A percentile compares a stretch with the other conserved stretches of the same genome.
phyloP scores from a whole-genome alignment of 1,284 basidiomycete genomes.

The Apiotrichum siamense region DNA sequence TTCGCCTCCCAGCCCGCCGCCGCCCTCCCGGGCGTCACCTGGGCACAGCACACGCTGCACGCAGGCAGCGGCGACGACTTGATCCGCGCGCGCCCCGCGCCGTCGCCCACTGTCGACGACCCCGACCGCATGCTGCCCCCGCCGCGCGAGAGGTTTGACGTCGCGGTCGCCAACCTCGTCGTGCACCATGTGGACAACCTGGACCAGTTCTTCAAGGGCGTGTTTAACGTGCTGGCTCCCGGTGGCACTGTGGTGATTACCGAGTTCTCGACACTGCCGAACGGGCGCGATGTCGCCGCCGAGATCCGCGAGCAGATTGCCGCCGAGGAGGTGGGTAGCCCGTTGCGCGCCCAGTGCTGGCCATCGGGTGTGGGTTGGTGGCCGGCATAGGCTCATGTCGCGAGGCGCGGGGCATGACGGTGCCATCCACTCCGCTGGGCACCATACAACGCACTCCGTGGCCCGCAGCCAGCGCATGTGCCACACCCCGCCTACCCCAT shows the following conservation, averaged over 20 bases:
- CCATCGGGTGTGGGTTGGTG: neutral
- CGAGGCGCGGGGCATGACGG: too few relatives aligned
- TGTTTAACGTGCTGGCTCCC: constrained; percentile 15
- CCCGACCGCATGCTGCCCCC: constrained; percentile 15
- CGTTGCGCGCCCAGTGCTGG: neutral
- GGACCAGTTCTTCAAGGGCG: constrained; percentile 23
- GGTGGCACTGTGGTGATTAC: constrained; percentile 32
- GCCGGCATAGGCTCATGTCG: too few relatives aligned
- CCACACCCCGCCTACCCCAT: too few relatives aligned
- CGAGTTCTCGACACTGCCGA: constrained; percentile 22
- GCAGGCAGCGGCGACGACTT: constrained; percentile 12
- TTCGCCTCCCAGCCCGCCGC: constrained; percentile 15
- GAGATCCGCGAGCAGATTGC: neutral
- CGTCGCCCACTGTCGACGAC: constrained; percentile 16
- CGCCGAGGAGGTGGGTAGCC: neutral
- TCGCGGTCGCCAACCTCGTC: constrained; percentile 32
- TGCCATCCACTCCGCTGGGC: too few relatives aligned
- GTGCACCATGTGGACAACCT: constrained; percentile 37
- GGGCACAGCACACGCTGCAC: constrained; percentile 21
- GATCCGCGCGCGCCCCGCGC: constrained; percentile 5
- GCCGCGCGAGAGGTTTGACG: constrained; percentile 23
- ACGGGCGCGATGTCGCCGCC: constrained; percentile 6
- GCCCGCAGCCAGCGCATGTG: too few relatives aligned
- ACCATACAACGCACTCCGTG: too few relatives aligned
- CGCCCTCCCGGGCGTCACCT: constrained; percentile 7